Base-by-base conservation (phyloP, 805 yeast species). In the Vanderwaltozyma verrucispora region DNA sequence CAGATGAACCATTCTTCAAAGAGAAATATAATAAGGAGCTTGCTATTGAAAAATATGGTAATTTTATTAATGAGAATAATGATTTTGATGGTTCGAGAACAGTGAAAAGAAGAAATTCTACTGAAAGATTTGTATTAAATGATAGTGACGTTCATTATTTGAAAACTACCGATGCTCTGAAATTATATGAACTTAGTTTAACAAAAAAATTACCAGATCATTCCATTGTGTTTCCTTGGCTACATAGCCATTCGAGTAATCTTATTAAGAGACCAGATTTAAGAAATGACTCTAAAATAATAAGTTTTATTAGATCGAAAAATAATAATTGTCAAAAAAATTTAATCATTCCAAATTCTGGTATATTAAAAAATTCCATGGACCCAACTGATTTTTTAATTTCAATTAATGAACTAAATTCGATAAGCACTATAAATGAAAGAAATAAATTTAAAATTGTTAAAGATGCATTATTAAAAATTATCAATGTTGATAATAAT, bases 151-250 rank as follows among this genome's bases (percentile, higher is more conserved):
- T 7, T 2, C 12, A 27, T 9, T 36, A 31, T 23, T 26, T 36
- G 4, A n/a, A 21, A 8, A 36, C 47, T 10, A 32, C 21, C 6
- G 46, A 48, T 15, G 35, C 47, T 18, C 27, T 34, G 19, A 33
- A 36, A 15, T 45, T 44, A 7, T 33, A 41, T 28, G 33, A 31
- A 17, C 21, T 25, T 14, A 12, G 38, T 39, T 9, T 62, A 65
- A 3, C 5, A 15, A 20, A 14, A 4, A 8, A 18, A 6, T 51
- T 79, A 29, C 95, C 96, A 0, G 72, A 72, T 3, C 79, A 88
- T 15, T 71, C 67, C 18, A 51, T 52, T 10, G 74, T 88, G 69
- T 88, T 87, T 49, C 96, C 96, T 0, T 87, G 96, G 96, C 65
- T 85, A 19, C 95, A 88, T 55, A 92, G 94, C 1, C 64, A 82